Conservation (phyloP, 768 basidiomycete genomes). For the Mycena galericulata region DNA sequence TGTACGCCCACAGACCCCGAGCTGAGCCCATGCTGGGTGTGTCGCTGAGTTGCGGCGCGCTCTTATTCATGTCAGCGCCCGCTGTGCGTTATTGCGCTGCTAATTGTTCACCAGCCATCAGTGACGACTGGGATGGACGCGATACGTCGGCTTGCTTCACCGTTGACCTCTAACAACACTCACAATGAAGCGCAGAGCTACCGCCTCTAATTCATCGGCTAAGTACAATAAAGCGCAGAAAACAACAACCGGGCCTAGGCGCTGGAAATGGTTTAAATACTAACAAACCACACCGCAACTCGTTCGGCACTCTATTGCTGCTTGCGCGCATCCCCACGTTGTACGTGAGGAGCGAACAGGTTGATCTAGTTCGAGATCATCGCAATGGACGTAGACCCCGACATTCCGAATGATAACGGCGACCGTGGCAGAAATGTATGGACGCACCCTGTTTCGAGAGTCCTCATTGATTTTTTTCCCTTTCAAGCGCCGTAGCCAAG, state of each 20-base stretch:
- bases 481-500: constrained; percentile 23
- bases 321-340: constrained; percentile 19
- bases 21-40: too few relatives aligned
- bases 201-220: neutral
- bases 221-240: neutral
- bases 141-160: too few relatives aligned
- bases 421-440: constrained; percentile 10
- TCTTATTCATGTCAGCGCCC: too few relatives aligned
- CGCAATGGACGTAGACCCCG: constrained; percentile 1
- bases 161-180: too few relatives aligned
- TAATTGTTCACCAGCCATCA: too few relatives aligned
- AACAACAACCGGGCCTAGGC: constrained; percentile 9
- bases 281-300: neutral
- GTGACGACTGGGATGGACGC: too few relatives aligned
- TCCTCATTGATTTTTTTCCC: constrained; percentile 5
- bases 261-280: constrained; percentile 13
- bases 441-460: neutral
- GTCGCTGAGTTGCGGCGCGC: too few relatives aligned
- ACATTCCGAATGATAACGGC: neutral
- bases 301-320: neutral
- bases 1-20: neutral
- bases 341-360: constrained; percentile 25
- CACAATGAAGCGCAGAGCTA: neutral
- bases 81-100: too few relatives aligned
- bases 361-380: neutral